Conservation (phyloP, 768 basidiomycete species). For the Cystobasidium tubakii region DNA sequence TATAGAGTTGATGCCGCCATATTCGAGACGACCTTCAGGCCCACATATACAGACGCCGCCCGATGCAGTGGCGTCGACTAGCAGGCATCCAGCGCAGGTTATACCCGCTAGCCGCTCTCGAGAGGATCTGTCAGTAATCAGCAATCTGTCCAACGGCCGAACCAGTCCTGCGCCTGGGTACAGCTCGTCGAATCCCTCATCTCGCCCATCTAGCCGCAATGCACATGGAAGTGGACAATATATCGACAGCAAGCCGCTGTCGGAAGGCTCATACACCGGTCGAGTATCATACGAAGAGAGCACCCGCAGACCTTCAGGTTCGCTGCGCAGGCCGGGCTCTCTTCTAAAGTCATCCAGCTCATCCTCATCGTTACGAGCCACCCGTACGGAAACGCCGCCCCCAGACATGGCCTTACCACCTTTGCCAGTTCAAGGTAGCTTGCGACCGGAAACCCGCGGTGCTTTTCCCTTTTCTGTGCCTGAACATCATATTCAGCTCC, state of each 20-base stretch:
- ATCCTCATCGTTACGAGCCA: slow-evolving; percentile 12
- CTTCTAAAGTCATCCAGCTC: slow-evolving; percentile 22
- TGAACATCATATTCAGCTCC: slow-evolving; percentile 6
- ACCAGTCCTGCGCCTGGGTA: slow-evolving; percentile 17
- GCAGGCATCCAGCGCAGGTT: not conserved
- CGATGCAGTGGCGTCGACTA: not conserved
- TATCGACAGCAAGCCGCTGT: not conserved
- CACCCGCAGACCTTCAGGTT: not conserved
- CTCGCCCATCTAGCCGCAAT: slow-evolving; percentile 9
- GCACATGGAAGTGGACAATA: not conserved
- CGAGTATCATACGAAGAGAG: slow-evolving; percentile 7
- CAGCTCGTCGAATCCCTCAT: not conserved
- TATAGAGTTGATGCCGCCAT: not conserved
- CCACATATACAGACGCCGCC: not conserved
- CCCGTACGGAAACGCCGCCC: not conserved
- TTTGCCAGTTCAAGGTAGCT: not conserved
- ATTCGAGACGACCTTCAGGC: not conserved
- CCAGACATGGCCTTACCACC: slow-evolving; percentile 27
- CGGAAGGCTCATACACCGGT: not conserved
- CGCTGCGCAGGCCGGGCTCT: slow-evolving; percentile 7
- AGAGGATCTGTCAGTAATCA: not conserved
- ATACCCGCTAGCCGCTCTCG: not conserved
- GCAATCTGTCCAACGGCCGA: not conserved
- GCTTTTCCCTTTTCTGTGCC: slow-evolving; percentile 25
- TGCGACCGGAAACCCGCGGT: not conserved